Conservation (phyloP, 177 flowering plant species). For the Vitis hybrid region DNA sequence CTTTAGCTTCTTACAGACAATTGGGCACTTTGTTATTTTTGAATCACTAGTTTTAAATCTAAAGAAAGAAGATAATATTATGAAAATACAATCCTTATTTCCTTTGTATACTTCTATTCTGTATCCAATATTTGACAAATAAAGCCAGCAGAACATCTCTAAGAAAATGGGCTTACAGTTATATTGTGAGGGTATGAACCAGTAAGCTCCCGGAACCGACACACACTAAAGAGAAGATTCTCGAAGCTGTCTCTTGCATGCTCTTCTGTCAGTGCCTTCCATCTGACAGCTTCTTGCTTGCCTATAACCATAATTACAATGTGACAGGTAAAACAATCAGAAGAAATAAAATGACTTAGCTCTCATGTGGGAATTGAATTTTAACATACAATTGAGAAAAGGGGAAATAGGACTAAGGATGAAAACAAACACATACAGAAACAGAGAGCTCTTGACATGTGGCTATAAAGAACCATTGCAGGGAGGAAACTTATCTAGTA, state of each 20-base stretch:
- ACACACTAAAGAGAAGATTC: constrained; percentile 94
- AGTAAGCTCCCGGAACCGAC: constrained; percentile 95
- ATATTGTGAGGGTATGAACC: constrained; percentile 87
- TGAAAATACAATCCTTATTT: neutral
- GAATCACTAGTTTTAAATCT: neutral
- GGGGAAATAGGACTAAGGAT: neutral
- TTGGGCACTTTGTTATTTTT: neutral
- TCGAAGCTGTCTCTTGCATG: constrained; percentile 99
- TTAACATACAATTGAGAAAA: neutral
- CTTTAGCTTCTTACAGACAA: neutral
- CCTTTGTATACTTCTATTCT: neutral
- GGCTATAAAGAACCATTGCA: too few species aligned
- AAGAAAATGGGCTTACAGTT: constrained; percentile 63
- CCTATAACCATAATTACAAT: constrained; percentile 29
- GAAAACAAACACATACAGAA: too few species aligned
- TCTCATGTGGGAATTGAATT: neutral
- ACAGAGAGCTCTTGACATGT: too few species aligned
- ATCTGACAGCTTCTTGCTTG: constrained; percentile 63
- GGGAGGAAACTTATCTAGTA: too few species aligned
- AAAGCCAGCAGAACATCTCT: neutral
- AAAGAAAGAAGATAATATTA: neutral
- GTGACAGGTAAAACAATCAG: neutral
- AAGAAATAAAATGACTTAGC: neutral
- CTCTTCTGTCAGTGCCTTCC: constrained; percentile 92
- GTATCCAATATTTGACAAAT: neutral